Evolutionary conservation across 768 basidiomycete species (phyloP).

Genomic region (Lentinula aciculospora): DNA sequence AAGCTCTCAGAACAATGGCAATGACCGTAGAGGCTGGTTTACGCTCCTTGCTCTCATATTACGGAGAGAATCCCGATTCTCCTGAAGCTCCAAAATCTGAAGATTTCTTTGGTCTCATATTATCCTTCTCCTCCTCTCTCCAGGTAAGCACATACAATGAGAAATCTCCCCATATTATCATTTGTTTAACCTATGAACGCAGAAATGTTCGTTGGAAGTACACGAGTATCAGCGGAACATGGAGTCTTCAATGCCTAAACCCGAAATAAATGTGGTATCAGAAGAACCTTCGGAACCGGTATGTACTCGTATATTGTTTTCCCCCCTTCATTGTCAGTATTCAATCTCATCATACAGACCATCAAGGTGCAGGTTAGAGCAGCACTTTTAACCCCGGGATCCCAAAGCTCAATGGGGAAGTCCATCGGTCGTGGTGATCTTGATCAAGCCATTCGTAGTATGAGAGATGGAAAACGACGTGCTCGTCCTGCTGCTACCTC

Average conservation of each 20-base stretch:
- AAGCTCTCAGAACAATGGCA: conserved; percentile 62
- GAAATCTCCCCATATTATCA: not conserved
- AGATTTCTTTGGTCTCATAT: conserved; percentile 73
- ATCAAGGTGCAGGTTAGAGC: conserved; percentile 30
- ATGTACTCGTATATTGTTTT: conserved; percentile 7
- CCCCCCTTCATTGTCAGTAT: not conserved
- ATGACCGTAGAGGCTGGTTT: conserved; percentile 55
- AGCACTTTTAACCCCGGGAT: conserved; percentile 20
- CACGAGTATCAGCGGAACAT: conserved; percentile 42
- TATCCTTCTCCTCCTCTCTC: conserved; percentile 69
- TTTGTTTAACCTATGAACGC: not conserved
- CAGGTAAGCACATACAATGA: conserved; percentile 37
- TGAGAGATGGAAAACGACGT: conserved; percentile 61
- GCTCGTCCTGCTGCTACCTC: conserved; percentile 30
- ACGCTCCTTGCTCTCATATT: conserved; percentile 57
- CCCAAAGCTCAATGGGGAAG: conserved; percentile 33
- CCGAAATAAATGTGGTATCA: conserved; percentile 16
- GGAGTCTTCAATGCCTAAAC: conserved; percentile 18
- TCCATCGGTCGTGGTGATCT: conserved; percentile 75
- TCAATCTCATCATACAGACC: too few relatives aligned
- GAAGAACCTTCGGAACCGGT: conserved; percentile 20
- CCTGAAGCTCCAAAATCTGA: conserved; percentile 70
- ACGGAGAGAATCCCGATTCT: conserved; percentile 67
- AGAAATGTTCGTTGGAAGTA: conserved; percentile 73
- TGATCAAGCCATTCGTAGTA: conserved; percentile 79